Evolutionary conservation across 2,329 filamentous ascomycete species (phyloP).

Genomic region (Cordyceps cicadae): DNA sequence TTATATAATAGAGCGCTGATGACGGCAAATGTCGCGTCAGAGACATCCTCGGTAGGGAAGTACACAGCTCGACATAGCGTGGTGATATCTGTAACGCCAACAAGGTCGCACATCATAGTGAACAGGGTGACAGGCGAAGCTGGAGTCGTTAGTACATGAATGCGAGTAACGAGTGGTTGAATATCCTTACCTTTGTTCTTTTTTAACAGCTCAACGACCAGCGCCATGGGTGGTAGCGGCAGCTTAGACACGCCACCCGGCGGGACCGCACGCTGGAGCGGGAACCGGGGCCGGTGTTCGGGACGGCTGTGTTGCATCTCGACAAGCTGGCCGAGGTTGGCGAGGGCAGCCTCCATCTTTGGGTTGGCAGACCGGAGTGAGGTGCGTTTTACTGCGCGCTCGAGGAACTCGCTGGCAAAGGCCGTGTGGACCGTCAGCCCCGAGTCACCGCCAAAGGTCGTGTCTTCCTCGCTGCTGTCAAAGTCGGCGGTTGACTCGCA

Average conservation of each 20-base stretch:
- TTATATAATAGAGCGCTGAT: conserved; percentile 43
- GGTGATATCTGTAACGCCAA: conserved; percentile 41
- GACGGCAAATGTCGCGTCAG: conserved; percentile 41
- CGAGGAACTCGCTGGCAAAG: conserved; percentile 47
- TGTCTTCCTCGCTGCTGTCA: conserved; percentile 32
- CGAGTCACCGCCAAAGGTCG: conserved; percentile 38
- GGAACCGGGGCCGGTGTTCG: conserved; percentile 36
- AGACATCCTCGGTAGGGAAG: conserved; percentile 43
- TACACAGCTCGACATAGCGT: conserved; percentile 42
- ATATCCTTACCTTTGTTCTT: conserved; percentile 34
- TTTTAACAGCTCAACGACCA: conserved; percentile 41
- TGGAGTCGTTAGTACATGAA: conserved; percentile 16
- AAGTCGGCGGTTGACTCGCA: conserved; percentile 25
- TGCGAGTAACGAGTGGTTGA: neutral
- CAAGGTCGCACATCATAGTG: conserved; percentile 40
- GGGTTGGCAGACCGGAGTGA: conserved; percentile 37
- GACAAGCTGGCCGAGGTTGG: conserved; percentile 44
- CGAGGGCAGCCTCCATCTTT: conserved; percentile 44
- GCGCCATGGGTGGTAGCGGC: conserved; percentile 44
- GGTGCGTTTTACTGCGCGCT: conserved; percentile 42
- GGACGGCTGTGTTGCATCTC: conserved; percentile 38
- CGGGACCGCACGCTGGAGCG: conserved; percentile 37
- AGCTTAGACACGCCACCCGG: conserved; percentile 40
- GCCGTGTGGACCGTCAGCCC: conserved; percentile 42
- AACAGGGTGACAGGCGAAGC: conserved; percentile 41